Base-by-base conservation (phyloP, 2,329 filamentous ascomycete species). In the Uncinocarpus reesii region DNA sequence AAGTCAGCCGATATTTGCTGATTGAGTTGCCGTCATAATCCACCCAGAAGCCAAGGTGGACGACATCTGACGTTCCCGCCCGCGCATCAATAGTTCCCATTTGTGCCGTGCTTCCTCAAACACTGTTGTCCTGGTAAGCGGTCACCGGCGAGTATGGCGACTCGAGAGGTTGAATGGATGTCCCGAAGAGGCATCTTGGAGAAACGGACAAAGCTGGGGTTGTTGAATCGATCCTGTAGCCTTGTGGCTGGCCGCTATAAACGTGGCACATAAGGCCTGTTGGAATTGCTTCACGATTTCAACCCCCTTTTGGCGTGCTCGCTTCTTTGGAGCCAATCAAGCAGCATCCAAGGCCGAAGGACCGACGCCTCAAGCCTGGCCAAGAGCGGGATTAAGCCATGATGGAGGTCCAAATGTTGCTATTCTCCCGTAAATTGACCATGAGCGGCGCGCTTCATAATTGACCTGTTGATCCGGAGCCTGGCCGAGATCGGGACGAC, bases 1-100 rank as follows among this genome's bases (percentile, higher is more conserved):
- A 24, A 21, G 45, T 47, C 4, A 47, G 36, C 3, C 37, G 45
- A 47, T 47, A 47, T 21, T 34, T 47, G 45, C 35, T 26, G 24
- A 47, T 26, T 3, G 28, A 8, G 32, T 16, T 32, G 5, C 23
- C 21, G 11, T 38, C 35, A 28, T 41, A 18, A 20, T 47, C 45
- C 7, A 23, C 23, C 45, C 45, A 47, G n/a, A 47, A 47, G 10
- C 45, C 45, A 40, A 23, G 16, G 18, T 40, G 16, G 36, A 47
- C 45, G 15, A 47, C 45, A 15, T 47, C 45, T 21, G 45, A 29
- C 2, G 40, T 42, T 5, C 26, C n/a, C 11, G 15, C 13, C 13
- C n/a, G 24, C 10, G n/a, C 40, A n/a, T 42, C 15, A 7, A 21
- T 5, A n/a, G 26, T 21, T 4, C 8, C 26, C 40, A 42, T 42